Percentiles rank a stretch among this genome's conserved stretches.
phyloP scores from a whole-genome alignment of 2,329 filamentous ascomycete genomes.

The Ampelomyces quisqualis region DNA sequence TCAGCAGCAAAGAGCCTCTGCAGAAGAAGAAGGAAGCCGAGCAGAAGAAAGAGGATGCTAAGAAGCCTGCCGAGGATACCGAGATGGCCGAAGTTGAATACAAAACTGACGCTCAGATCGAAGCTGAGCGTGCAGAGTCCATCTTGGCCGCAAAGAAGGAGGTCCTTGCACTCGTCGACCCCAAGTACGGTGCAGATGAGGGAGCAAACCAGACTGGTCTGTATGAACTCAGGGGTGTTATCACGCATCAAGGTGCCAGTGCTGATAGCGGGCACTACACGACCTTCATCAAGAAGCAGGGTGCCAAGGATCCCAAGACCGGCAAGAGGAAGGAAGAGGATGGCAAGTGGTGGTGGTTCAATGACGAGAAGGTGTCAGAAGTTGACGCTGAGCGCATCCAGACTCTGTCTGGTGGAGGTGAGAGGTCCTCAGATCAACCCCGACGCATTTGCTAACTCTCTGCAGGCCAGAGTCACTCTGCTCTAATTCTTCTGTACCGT shows the following conservation, averaged over 20 bases:
- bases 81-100: conserved; percentile 72
- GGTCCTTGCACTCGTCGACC: conserved; percentile 73
- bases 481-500: conserved; percentile 76
- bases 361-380: conserved; percentile 95
- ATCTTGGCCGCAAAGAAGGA: conserved; percentile 85
- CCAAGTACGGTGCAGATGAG: conserved; percentile 71
- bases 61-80: conserved; percentile 55
- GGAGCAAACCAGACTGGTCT: conserved; percentile 90
- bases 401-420: conserved; percentile 81
- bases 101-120: conserved; percentile 93
- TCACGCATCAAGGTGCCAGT: conserved; percentile 94
- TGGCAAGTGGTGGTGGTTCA: conserved; percentile 99
- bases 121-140: conserved; percentile 76
- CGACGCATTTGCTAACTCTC: conserved; percentile 15
- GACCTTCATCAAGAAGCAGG: conserved; percentile 92
- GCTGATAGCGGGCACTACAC: conserved; percentile 99
- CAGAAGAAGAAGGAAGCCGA: conserved; percentile 54
- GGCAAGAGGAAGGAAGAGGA: conserved; percentile 80
- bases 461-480: conserved; percentile 72
- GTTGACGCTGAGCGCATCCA: conserved; percentile 90
- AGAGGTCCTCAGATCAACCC: conserved; percentile 24
- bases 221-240: conserved; percentile 90
- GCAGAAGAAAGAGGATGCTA: conserved; percentile 55
- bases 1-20: conserved; percentile 53
- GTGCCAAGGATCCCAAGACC: conserved; percentile 68